These are phyloP conservation scores for Bipolaris oryzae DNA, from an alignment of 2,329 filamentous ascomycete genomes.

Conservation along the genomic window DNA sequence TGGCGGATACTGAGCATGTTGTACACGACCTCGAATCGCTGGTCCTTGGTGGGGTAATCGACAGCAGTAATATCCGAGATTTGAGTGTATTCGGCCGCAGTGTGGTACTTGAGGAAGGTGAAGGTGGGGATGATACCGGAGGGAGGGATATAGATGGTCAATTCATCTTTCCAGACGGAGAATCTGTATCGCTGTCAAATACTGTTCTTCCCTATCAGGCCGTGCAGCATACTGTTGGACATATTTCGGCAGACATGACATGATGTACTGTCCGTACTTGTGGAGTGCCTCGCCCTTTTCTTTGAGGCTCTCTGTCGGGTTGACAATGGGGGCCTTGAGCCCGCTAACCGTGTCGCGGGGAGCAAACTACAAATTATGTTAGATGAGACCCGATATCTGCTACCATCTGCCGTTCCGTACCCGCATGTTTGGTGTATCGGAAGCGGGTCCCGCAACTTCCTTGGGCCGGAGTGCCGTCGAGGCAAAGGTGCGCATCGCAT, in stretches of 20 bases:
- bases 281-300: constrained; percentile 87
- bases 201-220: too few species aligned
- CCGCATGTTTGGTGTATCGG: constrained; percentile 55
- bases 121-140: constrained; percentile 89
- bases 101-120: constrained; percentile 96
- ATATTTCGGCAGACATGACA: constrained; percentile 96
- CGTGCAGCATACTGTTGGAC: constrained; percentile 74
- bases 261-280: constrained; percentile 93
- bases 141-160: constrained; percentile 91
- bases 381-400: constrained; percentile 14
- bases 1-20: constrained; percentile 94
- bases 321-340: constrained; percentile 80
- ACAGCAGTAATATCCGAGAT: constrained; percentile 91
- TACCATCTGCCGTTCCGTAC: constrained; percentile 32
- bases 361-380: constrained; percentile 45
- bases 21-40: constrained; percentile 98
- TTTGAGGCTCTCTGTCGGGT: constrained; percentile 91
- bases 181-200: constrained; percentile 58
- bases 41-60: constrained; percentile 92
- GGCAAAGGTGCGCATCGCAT: constrained; percentile 51
- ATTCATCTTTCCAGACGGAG: constrained; percentile 99
- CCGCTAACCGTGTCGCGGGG: constrained; percentile 54
- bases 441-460: constrained; percentile 51
- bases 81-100: constrained; percentile 94
- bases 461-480: constrained; percentile 51